phyloP scores from a whole-genome alignment of 176 grass and related monocot genomes.

The Hsuehochloa calcarea region DNA sequence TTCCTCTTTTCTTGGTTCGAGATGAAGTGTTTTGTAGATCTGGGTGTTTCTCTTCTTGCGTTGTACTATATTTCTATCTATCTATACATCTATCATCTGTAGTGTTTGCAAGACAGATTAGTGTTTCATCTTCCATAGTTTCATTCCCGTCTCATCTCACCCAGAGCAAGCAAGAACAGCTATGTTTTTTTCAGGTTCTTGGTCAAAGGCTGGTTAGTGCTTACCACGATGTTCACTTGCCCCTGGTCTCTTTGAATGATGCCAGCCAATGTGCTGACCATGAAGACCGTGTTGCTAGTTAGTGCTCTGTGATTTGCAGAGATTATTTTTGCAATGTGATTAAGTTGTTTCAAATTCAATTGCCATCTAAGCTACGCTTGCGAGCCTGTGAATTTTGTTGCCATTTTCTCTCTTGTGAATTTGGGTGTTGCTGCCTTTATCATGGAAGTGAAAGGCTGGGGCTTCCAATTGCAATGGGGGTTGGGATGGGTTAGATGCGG shows the following conservation, averaged over 20 bases:
- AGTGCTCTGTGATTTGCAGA: neutral
- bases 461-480: neutral
- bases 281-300: neutral
- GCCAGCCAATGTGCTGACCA: neutral
- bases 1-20: neutral
- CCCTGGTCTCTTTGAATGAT: neutral
- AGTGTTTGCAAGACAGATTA: neutral
- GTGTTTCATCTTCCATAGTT: neutral
- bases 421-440: neutral
- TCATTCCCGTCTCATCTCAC: neutral
- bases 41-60: neutral
- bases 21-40: neutral
- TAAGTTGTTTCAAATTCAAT: neutral
- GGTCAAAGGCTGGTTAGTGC: neutral
- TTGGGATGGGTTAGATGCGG: neutral
- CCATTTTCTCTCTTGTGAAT: neutral
- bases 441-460: neutral
- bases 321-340: neutral
- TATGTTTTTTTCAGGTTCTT: neutral
- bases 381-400: neutral
- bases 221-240: neutral
- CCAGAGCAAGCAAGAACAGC: neutral
- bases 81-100: neutral
- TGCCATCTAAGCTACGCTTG: neutral
- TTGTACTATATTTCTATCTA: neutral